Evolutionary conservation across 805 yeast species (phyloP).

Genomic region (Yarrowia sp.): DNA sequence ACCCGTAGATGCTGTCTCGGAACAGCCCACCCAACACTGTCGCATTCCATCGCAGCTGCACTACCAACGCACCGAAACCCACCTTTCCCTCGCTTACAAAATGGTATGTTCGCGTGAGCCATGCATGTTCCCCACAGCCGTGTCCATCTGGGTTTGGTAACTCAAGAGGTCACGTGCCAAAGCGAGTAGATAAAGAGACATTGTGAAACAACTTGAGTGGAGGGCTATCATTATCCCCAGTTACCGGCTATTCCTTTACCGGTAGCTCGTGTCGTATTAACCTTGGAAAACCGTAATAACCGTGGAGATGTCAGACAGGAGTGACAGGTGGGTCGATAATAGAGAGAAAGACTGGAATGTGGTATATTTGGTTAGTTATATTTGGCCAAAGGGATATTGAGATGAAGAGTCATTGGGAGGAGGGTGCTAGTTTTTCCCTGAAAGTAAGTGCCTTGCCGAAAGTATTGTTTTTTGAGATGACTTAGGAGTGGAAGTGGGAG

Average conservation of each 20-base stretch:
- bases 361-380: no score
- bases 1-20: not conserved
- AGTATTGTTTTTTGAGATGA: no score
- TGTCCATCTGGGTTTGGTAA: conserved; percentile 5
- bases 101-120: conserved; percentile 8
- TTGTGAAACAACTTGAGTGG: not conserved
- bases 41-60: conserved; percentile 22
- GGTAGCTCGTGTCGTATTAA: no score
- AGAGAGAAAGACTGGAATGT: no score
- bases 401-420: no score
- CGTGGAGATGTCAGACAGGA: no score
- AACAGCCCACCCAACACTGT: conserved; percentile 21
- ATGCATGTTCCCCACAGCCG: conserved; percentile 24
- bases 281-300: no score
- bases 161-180: not conserved
- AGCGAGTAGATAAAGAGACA: conserved; percentile 7
- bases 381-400: no score
- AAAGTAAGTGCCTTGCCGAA: no score
- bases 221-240: not conserved
- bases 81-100: conserved; percentile 3
- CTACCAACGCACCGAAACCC: conserved; percentile 14
- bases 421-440: no score
- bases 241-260: not conserved
- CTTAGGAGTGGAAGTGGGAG: no score
- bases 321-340: not conserved